phyloP scores from a whole-genome alignment of 495 filamentous ascomycete species.

The Penicillium fimorum region DNA sequence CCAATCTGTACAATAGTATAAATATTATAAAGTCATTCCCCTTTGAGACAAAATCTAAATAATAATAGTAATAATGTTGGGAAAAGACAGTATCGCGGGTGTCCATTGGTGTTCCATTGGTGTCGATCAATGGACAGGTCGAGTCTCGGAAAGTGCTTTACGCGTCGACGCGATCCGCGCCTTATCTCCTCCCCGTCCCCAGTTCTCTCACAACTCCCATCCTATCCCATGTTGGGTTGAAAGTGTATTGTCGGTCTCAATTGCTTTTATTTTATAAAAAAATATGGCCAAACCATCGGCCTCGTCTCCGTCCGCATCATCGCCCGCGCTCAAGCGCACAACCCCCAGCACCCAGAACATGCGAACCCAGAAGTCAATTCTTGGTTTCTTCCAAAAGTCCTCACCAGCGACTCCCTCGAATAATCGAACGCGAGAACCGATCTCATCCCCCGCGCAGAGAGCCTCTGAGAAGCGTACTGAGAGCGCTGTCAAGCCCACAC shows the following conservation, averaged over 20 bases:
- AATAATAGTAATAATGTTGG: not conserved
- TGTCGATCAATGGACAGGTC: constrained; percentile 8
- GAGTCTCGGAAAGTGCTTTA: constrained; percentile 24
- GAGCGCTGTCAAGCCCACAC: constrained; percentile 27
- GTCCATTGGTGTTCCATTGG: not conserved
- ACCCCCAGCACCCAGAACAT: constrained; percentile 50
- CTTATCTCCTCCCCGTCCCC: constrained; percentile 15
- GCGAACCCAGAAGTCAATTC: constrained; percentile 76
- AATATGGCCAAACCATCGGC: constrained; percentile 39
- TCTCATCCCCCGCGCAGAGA: constrained; percentile 44
- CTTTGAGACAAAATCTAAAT: not conserved
- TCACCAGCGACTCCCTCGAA: constrained; percentile 44
- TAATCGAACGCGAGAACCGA: constrained; percentile 35
- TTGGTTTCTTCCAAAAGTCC: constrained; percentile 82
- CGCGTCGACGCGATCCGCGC: constrained; percentile 44
- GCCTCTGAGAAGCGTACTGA: constrained; percentile 32
- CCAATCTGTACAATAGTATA: constrained; percentile 22
- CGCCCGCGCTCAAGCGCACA: constrained; percentile 42
- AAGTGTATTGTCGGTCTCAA: constrained; percentile 1
- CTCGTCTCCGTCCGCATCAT: constrained; percentile 37
- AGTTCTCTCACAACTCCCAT: not conserved
- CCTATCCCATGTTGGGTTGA: constrained; percentile 8
- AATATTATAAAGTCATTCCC: not conserved
- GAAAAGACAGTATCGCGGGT: not conserved
- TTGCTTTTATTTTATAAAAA: not conserved